Percentiles rank a stretch among this genome's conserved stretches.
These are phyloP conservation scores for Cyberlindnera meyerae DNA, from an alignment of 805 yeast species.

Conservation along the genomic window DNA sequence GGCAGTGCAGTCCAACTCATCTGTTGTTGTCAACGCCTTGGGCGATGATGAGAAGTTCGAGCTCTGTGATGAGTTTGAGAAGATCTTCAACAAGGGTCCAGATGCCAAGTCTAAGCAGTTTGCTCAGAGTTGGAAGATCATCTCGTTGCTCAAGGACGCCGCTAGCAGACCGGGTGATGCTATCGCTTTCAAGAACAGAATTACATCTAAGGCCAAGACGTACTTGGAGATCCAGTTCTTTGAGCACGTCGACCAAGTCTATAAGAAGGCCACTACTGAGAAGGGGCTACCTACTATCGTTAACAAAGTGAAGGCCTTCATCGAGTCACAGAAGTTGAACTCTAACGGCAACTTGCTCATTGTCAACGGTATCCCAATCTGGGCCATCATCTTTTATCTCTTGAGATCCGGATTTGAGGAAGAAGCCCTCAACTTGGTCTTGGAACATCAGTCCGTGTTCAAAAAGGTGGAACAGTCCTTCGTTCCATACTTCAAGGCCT, in stretches of 20 bases:
- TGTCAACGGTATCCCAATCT: slow-evolving; percentile 83
- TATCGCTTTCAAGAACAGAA: slow-evolving; percentile 27
- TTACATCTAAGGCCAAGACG: slow-evolving; percentile 49
- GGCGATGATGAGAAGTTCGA: slow-evolving; percentile 45
- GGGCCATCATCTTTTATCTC: slow-evolving; percentile 87
- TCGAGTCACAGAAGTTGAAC: slow-evolving; percentile 42
- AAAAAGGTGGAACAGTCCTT: slow-evolving; percentile 83
- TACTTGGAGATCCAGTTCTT: slow-evolving; percentile 76
- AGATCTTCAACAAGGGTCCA: slow-evolving; percentile 49
- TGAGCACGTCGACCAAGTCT: slow-evolving; percentile 64
- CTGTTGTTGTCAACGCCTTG: background rate
- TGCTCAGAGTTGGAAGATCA: slow-evolving; percentile 67
- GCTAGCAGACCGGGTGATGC: slow-evolving; percentile 17
- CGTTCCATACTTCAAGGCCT: slow-evolving; percentile 72
- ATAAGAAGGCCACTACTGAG: slow-evolving; percentile 45
- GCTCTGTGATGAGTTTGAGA: slow-evolving; percentile 54
- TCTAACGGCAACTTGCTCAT: slow-evolving; percentile 48
- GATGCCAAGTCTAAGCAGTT: slow-evolving; percentile 68
- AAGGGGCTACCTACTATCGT: slow-evolving; percentile 70
- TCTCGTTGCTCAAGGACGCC: slow-evolving; percentile 37
- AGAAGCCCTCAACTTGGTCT: slow-evolving; percentile 72
- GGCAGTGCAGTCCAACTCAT: slow-evolving; percentile 23
- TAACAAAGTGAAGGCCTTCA: slow-evolving; percentile 64
- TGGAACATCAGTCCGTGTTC: slow-evolving; percentile 62
- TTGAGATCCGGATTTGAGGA: slow-evolving; percentile 76